Base-by-base conservation (phyloP, 495 filamentous ascomycete species). In the Lasiosphaeris hirsuta region DNA sequence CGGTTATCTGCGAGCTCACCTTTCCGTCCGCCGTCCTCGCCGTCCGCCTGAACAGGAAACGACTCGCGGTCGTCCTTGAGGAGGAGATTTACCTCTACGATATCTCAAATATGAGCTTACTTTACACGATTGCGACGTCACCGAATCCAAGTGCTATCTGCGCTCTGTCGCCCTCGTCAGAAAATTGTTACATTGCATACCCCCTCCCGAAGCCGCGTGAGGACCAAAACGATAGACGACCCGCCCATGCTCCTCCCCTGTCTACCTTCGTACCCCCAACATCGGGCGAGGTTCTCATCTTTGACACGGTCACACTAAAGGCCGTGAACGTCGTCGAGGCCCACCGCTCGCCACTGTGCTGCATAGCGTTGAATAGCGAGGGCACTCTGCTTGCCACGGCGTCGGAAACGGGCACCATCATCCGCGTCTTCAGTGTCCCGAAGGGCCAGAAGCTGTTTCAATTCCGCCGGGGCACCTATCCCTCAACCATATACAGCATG, bases 41-140 rank as follows among this genome's bases (percentile, higher is more conserved):
- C 13, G 90, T 97, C 33, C 86, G 91, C 63, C 75, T 98, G 64
- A 97, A 97, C 69, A 85, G 95, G 39, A 97, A 97, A 71, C 84
- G 94, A 15, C 83, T 98, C 10, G 90, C 92, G 33, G 92, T 97
- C 9, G 86, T 97, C 2, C 78, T 97, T 39, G 94, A 97, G 67
- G 90, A 96, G 56, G 87, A 96, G 68, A 96, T 97, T 58, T 98
- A 96, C 72, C 79, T 98, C 36, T 98, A 98, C 73, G 94, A 97
- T 69, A 97, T 98, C 51, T 88, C 91, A 67, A 97, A 96, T 64
- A 98, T 98, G 94, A 92, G 87, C 65, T 79, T 97, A 36, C 77
- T 96, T 19, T 85, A 89, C 61, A 96, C 89, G 2, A 92, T 96
- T 42, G 86, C 90, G 56, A 97, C 93, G 8, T 96, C 92, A 3